Evolutionary conservation across 805 yeast genomes (phyloP).

Genomic region (Wickerhamiella alocasiicola): DNA sequence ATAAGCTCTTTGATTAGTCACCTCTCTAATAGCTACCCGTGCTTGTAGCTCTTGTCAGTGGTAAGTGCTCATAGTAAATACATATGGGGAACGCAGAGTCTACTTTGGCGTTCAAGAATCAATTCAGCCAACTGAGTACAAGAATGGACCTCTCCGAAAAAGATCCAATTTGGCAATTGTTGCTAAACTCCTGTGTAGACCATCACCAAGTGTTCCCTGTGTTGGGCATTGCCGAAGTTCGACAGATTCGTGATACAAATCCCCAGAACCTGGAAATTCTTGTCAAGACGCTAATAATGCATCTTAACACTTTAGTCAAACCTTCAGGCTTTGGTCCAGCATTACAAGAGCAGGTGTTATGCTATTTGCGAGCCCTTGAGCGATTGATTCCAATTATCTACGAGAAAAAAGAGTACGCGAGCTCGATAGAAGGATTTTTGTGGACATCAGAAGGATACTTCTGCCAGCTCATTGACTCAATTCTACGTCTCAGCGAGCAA

Average conservation of each 20-base stretch:
- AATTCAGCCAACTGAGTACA: conserved; percentile 39
- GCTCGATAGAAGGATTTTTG: neutral
- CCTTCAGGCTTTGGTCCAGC: conserved; percentile 22
- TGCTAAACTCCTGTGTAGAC: conserved; percentile 38
- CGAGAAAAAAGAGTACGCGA: conserved; percentile 34
- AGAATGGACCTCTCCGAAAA: conserved; percentile 25
- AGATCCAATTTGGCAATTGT: conserved; percentile 28
- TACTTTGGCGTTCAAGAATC: conserved; percentile 45
- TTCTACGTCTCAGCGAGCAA: conserved; percentile 41
- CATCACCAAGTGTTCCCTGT: conserved; percentile 47
- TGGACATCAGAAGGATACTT: conserved; percentile 4
- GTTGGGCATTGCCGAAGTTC: conserved; percentile 45
- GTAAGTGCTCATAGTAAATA: too few relatives aligned
- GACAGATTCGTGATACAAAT: conserved; percentile 47
- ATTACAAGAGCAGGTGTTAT: conserved; percentile 34
- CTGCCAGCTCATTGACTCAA: conserved; percentile 27
- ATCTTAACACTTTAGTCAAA: conserved; percentile 25
- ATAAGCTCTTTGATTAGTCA: too few relatives aligned
- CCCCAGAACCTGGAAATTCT: conserved; percentile 44
- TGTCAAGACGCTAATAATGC: conserved; percentile 31
- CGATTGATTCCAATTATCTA: conserved; percentile 54
- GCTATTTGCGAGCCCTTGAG: conserved; percentile 52
- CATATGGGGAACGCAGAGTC: conserved; percentile 72
- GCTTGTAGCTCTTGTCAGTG: too few relatives aligned
- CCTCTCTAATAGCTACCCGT: too few relatives aligned